Evolutionary conservation across 148 eudicot genomes (phyloP).

Genomic region (Amaranthus cruentus): DNA sequence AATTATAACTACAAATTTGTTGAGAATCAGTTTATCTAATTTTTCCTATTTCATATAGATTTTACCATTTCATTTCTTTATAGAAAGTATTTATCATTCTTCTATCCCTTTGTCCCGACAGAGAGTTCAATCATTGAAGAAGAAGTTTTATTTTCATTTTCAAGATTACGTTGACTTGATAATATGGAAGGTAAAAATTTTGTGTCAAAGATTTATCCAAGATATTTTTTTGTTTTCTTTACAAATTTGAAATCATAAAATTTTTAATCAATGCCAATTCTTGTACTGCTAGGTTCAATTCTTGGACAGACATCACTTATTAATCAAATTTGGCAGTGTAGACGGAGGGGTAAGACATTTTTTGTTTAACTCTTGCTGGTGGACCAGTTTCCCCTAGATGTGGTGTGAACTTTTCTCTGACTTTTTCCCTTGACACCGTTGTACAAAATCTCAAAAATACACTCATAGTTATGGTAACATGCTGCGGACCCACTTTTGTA

Average conservation of each 20-base stretch:
- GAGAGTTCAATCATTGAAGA: constrained; percentile 93
- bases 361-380: not conserved
- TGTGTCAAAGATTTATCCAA: not conserved
- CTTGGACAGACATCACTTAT: constrained; percentile 88
- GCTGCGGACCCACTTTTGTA: no score
- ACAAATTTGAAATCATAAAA: not conserved
- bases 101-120: constrained; percentile 32
- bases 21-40: not conserved
- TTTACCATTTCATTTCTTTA: not conserved
- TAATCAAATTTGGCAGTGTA: constrained; percentile 95
- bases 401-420: not conserved
- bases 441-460: no score
- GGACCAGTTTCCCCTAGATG: not conserved
- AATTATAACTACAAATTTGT: not conserved
- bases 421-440: not conserved
- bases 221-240: not conserved
- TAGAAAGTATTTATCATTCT: constrained; percentile 11
- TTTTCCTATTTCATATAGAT: not conserved
- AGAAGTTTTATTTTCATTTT: constrained; percentile 88
- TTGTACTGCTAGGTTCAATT: constrained; percentile 71
- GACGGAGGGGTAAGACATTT: constrained; percentile 78
- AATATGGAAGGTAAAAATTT: constrained; percentile 77
- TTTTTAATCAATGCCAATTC: not conserved
- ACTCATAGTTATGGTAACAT: no score
- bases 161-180: constrained; percentile 91